These are phyloP conservation scores for Salix brachista DNA, from an alignment of 345 rosid genomes.

Conservation along the genomic window DNA sequence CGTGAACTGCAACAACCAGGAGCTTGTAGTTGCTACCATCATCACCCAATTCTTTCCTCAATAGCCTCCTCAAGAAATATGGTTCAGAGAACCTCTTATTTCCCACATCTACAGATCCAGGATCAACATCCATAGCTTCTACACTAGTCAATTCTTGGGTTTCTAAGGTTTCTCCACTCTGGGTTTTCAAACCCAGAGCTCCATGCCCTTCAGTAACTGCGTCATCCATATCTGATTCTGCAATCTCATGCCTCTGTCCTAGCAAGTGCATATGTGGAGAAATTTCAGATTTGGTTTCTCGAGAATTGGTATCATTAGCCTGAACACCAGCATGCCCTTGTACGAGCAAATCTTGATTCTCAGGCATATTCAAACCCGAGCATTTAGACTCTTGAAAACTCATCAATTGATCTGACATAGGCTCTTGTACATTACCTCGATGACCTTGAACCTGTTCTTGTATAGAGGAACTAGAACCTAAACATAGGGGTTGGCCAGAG, in stretches of 20 bases:
- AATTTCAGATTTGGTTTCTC: background rate
- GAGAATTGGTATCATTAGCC: background rate
- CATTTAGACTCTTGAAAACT: background rate
- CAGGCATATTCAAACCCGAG: background rate
- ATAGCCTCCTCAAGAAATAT: slow-evolving; percentile 49
- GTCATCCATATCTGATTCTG: background rate
- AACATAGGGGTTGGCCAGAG: background rate
- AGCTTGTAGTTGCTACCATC: slow-evolving; percentile 34
- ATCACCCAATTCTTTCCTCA: slow-evolving; percentile 46
- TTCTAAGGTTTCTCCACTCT: background rate
- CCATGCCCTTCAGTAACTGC: background rate
- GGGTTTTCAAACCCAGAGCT: background rate
- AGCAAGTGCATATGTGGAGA: background rate
- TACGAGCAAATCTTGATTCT: background rate
- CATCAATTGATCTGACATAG: background rate
- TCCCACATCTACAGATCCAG: background rate
- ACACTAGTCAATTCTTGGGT: background rate
- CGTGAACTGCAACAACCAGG: slow-evolving; percentile 55
- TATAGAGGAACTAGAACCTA: background rate
- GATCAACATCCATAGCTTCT: slow-evolving; percentile 31
- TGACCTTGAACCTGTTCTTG: background rate
- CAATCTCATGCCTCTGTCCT: background rate
- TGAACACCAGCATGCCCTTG: background rate
- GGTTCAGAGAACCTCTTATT: slow-evolving; percentile 33
- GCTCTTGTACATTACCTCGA: background rate